A percentile compares a stretch with the other conserved stretches of the same genome.
Conservation (phyloP, 2,329 filamentous ascomycete species). For the Chaetomiaceae sp. region DNA sequence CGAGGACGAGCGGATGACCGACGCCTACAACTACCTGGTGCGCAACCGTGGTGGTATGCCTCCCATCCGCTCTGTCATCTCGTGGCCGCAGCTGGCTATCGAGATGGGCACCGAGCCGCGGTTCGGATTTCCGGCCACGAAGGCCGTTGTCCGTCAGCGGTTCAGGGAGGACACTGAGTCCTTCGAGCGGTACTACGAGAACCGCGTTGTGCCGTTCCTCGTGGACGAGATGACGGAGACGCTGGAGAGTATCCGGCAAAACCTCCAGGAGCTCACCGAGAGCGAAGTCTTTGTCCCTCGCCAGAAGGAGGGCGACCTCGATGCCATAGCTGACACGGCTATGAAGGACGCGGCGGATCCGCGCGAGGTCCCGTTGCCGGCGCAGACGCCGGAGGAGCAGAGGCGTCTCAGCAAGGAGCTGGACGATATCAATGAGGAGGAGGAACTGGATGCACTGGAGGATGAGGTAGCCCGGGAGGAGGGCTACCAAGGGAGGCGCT, state of each 20-base stretch:
- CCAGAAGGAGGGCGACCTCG: no score
- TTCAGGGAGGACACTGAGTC: not conserved
- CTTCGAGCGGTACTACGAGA: not conserved
- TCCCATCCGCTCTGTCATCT: not conserved
- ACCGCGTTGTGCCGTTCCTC: not conserved
- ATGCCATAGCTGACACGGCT: no score
- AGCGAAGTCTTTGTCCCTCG: not conserved
- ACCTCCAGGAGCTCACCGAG: not conserved
- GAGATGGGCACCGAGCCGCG: not conserved
- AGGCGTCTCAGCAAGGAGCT: no score
- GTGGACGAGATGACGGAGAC: not conserved
- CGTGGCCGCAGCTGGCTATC: not conserved
- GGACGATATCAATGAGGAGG: no score
- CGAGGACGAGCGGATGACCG: no score
- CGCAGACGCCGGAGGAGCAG: no score
- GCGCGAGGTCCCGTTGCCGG: no score
- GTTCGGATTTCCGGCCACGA: not conserved
- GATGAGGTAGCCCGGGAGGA: no score
- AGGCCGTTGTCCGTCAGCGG: not conserved
- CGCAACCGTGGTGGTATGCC: not conserved
- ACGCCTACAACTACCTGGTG: not conserved
- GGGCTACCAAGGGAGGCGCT: no score
- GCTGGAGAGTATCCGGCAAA: not conserved
- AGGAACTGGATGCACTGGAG: no score
- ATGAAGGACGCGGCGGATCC: no score